A percentile compares a stretch with the other conserved stretches of the same genome.
Evolutionary conservation across 345 rosid species (phyloP).

Genomic region (Eucalyptus virginea): DNA sequence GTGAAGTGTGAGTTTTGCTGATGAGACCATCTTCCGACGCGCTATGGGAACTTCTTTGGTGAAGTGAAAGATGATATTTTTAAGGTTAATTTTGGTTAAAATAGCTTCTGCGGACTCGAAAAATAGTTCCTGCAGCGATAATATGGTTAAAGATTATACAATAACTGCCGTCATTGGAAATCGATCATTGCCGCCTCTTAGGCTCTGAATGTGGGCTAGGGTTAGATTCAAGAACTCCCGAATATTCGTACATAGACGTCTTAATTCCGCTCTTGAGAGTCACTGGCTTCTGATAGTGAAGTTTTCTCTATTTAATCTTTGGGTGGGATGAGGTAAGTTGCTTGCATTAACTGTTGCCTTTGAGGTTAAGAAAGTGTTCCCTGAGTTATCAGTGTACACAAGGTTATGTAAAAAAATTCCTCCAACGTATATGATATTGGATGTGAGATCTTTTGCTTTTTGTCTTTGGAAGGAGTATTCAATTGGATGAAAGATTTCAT

Average conservation of each 20-base stretch:
- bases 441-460: background rate
- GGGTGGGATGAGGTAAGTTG: too few relatives aligned
- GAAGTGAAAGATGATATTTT: background rate
- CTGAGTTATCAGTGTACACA: background rate
- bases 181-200: background rate
- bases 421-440: background rate
- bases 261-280: background rate
- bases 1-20: background rate
- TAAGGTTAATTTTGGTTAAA: background rate
- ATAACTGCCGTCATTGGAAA: background rate
- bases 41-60: background rate
- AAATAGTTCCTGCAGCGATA: background rate
- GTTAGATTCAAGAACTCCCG: background rate
- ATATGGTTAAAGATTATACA: background rate
- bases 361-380: background rate
- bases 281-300: too few relatives aligned
- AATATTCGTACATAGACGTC: background rate
- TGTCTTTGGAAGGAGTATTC: background rate
- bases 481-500: background rate
- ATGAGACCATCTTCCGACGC: background rate
- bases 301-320: too few relatives aligned
- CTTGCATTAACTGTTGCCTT: too few relatives aligned
- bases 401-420: background rate
- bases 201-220: background rate
- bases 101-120: background rate